These are phyloP conservation scores for Echinochloa phyllopogon DNA, from an alignment of 176 grass and related monocot species.

Conservation along the genomic window DNA sequence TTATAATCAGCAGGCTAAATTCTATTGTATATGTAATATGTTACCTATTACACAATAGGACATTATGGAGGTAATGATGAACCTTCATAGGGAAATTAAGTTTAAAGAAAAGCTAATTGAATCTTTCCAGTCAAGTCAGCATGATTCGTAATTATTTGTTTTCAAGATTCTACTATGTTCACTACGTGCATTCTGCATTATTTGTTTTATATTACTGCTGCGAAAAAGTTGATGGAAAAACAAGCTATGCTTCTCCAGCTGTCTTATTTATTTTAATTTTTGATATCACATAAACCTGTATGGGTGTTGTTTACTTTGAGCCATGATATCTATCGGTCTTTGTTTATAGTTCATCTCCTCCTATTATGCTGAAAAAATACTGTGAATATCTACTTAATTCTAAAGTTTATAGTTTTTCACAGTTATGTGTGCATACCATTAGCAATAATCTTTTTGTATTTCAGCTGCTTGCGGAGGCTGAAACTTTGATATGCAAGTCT, in stretches of 20 bases:
- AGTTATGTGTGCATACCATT: slow-evolving; percentile 23
- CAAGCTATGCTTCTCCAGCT: neutral
- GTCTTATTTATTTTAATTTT: slow-evolving; percentile 37
- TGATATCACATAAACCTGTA: slow-evolving; percentile 11
- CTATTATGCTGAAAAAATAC: neutral
- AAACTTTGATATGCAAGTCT: slow-evolving; percentile 71
- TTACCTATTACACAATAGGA: slow-evolving; percentile 12
- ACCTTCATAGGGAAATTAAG: slow-evolving; percentile 10
- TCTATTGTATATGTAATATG: neutral
- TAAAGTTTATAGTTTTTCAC: slow-evolving; percentile 29
- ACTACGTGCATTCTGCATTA: neutral
- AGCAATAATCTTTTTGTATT: slow-evolving; percentile 60
- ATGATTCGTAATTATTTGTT: neutral
- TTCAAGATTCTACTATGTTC: slow-evolving; percentile 4
- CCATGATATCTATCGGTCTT: neutral
- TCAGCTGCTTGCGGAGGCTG: slow-evolving; percentile 92
- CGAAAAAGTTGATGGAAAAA: neutral
- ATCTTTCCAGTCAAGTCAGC: neutral
- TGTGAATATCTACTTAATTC: neutral
- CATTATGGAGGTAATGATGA: neutral
- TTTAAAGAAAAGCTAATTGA: slow-evolving; percentile 4
- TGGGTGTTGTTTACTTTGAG: slow-evolving; percentile 20
- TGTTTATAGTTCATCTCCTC: slow-evolving; percentile 26
- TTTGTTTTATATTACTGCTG: neutral
- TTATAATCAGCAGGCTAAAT: slow-evolving; percentile 1